A percentile compares a stretch with the other conserved stretches of the same genome.
phyloP scores from a whole-genome alignment of 441 rosid genomes.

The Geranium incanum region DNA sequence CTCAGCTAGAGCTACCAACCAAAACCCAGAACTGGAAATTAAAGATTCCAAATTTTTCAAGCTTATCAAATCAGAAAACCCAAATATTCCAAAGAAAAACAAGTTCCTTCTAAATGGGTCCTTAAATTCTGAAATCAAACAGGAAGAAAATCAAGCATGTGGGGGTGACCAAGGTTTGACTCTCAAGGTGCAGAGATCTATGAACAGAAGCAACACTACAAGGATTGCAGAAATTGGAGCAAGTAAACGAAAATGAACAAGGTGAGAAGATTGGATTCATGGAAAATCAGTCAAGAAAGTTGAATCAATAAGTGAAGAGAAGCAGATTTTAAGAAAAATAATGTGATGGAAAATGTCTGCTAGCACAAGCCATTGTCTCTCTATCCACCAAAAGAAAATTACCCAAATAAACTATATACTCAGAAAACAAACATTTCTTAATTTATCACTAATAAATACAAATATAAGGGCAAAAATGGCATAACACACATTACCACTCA shows the following conservation, averaged over 20 bases:
- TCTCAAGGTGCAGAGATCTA: constrained; percentile 21
- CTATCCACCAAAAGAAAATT: constrained; percentile 24
- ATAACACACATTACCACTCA: constrained; percentile 14
- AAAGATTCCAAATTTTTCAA: constrained; percentile 33
- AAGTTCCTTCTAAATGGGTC: not conserved
- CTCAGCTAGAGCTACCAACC: constrained; percentile 23
- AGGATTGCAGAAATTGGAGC: constrained; percentile 6
- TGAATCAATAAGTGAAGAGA: constrained; percentile 29
- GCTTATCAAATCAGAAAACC: constrained; percentile 25
- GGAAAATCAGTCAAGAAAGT: constrained; percentile 27
- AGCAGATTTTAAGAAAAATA: constrained; percentile 39
- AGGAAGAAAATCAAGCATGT: constrained; percentile 21
- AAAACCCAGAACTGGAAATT: constrained; percentile 28
- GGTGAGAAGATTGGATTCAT: constrained; percentile 27
- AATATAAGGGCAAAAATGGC: not conserved
- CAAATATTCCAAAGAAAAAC: not conserved
- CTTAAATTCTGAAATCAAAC: constrained; percentile 27
- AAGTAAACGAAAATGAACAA: constrained; percentile 15
- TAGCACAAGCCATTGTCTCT: constrained; percentile 46
- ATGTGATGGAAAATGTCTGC: constrained; percentile 55
- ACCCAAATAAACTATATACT: not conserved
- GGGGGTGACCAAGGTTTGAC: constrained; percentile 24
- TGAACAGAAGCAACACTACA: constrained; percentile 16
- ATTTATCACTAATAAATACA: constrained; percentile 1
- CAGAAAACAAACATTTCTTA: not conserved